Evolutionary conservation across 495 filamentous ascomycete genomes (phyloP).

Genomic region (Podospora pseudocomata): DNA sequence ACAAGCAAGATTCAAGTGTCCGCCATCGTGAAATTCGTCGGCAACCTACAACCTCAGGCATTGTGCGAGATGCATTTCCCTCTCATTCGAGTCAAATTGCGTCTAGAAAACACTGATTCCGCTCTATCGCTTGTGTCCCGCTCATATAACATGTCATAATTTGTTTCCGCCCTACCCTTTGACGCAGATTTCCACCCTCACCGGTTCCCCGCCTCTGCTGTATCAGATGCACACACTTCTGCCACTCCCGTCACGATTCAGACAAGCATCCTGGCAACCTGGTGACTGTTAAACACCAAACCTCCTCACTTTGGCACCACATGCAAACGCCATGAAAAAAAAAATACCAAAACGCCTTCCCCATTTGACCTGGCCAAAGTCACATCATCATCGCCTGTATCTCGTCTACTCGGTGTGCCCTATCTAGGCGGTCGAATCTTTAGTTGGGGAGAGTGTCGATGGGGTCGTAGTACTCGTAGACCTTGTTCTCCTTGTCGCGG

Average conservation of each 20-base stretch:
- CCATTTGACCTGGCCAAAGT: neutral
- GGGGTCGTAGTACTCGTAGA: slow-evolving; percentile 58
- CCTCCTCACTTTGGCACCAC: neutral
- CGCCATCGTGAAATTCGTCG: neutral
- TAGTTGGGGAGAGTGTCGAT: slow-evolving; percentile 25
- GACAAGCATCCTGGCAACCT: neutral
- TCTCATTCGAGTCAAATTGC: neutral
- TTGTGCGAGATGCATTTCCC: neutral
- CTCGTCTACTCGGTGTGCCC: too few relatives aligned
- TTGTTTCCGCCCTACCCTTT: neutral
- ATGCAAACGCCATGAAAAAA: neutral
- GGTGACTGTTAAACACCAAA: neutral
- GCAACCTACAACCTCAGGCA: neutral
- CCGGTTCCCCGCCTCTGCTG: neutral
- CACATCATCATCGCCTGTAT: neutral
- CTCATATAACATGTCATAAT: neutral
- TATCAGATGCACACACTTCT: neutral
- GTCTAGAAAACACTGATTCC: neutral
- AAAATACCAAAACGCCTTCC: neutral
- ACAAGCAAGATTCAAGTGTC: neutral
- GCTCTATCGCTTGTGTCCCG: neutral
- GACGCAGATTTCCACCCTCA: neutral
- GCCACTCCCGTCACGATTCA: neutral
- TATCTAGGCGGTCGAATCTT: neutral
- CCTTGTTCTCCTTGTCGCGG: slow-evolving; percentile 41